Percentiles rank a stretch among this genome's conserved stretches.
phyloP scores from a whole-genome alignment of 352 stramenopile species.

The Globisporangium megalacanthum region DNA sequence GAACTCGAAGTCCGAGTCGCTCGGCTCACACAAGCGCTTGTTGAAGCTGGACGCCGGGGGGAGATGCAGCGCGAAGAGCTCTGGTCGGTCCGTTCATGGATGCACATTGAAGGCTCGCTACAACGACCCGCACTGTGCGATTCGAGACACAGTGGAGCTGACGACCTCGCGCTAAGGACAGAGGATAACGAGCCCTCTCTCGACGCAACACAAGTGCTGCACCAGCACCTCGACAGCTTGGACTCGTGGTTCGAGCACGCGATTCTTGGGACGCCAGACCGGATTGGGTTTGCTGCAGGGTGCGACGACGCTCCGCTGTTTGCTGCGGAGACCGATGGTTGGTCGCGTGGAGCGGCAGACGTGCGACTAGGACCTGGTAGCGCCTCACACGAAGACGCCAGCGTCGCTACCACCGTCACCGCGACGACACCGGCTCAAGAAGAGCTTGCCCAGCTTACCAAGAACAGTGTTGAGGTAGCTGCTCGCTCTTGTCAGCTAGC shows the following conservation, averaged over 20 bases:
- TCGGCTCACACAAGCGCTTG: neutral
- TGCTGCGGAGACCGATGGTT: conserved; percentile 1
- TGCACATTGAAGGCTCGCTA: neutral
- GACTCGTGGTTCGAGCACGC: conserved; percentile 46
- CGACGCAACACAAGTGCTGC: conserved; percentile 20
- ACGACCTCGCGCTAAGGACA: neutral
- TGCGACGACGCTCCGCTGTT: conserved; percentile 3
- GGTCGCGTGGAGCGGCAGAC: neutral
- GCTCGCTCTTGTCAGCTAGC: neutral
- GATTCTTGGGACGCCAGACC: conserved; percentile 22
- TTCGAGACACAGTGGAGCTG: too few relatives aligned
- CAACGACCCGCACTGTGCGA: too few relatives aligned
- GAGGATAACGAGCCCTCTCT: neutral
- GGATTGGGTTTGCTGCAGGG: neutral
- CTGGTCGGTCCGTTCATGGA: conserved; percentile 6
- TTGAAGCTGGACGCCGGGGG: neutral
- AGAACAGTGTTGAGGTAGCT: too few relatives aligned
- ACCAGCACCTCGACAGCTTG: conserved; percentile 39
- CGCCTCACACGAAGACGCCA: neutral
- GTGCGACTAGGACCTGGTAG: neutral
- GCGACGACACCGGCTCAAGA: too few relatives aligned
- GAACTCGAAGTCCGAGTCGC: neutral
- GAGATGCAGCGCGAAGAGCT: conserved; percentile 14
- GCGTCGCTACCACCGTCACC: too few relatives aligned
- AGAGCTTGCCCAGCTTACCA: too few relatives aligned